phyloP scores from a whole-genome alignment of 169 alveolate species.

The Miamiensis avidus region DNA sequence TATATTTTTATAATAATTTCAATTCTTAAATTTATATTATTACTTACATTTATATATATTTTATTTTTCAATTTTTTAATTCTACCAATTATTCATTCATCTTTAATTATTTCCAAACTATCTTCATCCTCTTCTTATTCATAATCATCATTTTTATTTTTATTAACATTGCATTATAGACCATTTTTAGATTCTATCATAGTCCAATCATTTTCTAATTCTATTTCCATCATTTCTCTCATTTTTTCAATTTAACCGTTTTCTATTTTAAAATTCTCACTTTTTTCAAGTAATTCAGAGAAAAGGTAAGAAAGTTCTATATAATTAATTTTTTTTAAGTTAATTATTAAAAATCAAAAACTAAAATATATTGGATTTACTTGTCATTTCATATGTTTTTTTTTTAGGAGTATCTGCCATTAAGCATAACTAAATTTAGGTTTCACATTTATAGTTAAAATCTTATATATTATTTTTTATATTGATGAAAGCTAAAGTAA shows the following conservation, averaged over 20 bases:
- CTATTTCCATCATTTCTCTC: background rate
- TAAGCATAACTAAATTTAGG: background rate
- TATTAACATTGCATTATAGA: too few species aligned
- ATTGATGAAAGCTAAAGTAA: background rate
- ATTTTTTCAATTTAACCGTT: background rate
- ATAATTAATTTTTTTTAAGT: too few species aligned
- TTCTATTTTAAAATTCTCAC: background rate
- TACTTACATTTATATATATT: too few species aligned
- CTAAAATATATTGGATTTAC: background rate
- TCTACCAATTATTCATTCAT: too few species aligned
- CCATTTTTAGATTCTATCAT: background rate
- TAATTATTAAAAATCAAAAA: too few species aligned
- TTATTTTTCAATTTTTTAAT: too few species aligned
- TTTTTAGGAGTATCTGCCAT: background rate
- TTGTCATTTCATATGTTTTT: too few species aligned
- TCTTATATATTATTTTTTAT: background rate
- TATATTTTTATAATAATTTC: too few species aligned
- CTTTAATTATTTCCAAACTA: too few species aligned
- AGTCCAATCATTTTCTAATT: background rate
- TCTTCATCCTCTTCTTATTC: too few species aligned
- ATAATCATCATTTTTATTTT: too few species aligned
- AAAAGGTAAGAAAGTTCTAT: background rate
- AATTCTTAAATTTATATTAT: too few species aligned
- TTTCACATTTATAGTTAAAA: background rate
- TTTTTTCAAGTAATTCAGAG: background rate